Evolutionary conservation across 2,329 filamentous ascomycete species (phyloP), one percentile per base, ranked within the genome.

Genomic region (Aspergillus sp.): DNA sequence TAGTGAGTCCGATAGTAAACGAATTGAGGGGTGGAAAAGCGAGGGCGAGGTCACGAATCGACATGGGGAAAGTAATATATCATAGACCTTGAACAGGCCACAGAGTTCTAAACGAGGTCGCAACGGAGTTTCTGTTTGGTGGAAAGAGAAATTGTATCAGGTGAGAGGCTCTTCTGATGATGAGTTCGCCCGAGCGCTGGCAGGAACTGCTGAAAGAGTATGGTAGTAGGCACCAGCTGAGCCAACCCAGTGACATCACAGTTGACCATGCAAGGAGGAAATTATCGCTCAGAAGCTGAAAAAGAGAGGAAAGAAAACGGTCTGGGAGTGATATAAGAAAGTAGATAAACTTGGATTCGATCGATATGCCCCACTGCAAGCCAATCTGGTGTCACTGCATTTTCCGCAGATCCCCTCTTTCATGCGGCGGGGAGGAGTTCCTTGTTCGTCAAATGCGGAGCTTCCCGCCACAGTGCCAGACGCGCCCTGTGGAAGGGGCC

Each of bases 11-110:
- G 34, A 63, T 51, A 49, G 30, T 45, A 57, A 43, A 25, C 47
- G 38, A 34, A 52, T 54, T 51, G 48, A 55, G 54, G 61, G 53
- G 19, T 61, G 58, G 31, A 54, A 48, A 55, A 59, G 19, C 47
- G 57, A 54, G 48, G 34, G 41, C 30, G 43, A 50, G 31, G 52
- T 52, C 49, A 61, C 56, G 59, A 55, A 53, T 64, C 65, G 66
- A 68, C 69, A 73, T 74, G 69, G 56, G 65, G 69, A 64, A 66
- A 56, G 54, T 54, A 59, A 46, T 62, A 59, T 53, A 58, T 55
- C 45, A 25, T 54, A 34, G 45, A 50, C 60, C 55, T 65, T 68
- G 56, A 63, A 58, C 64, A 74, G 71, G 72, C 71, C 69, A 69
- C 68, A 68, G 50, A 51, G 69, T 74, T 73, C 57, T 62, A 61